Conservation (phyloP, 169 alveolate genomes). For the Plasmodium chabaudi region DNA sequence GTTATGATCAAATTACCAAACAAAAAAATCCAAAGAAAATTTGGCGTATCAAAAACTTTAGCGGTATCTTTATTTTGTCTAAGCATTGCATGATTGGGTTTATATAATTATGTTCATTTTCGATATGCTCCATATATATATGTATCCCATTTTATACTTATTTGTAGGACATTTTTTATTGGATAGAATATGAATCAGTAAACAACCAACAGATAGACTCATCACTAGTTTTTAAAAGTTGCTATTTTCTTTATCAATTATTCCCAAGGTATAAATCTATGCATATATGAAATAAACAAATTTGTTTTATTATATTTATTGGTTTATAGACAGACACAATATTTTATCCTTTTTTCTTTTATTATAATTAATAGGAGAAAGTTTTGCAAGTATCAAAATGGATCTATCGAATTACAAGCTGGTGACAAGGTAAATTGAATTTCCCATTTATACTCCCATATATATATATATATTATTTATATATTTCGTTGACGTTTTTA, state of each 20-base stretch:
- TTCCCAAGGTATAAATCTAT: slow-evolving; percentile 36
- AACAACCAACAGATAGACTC: slow-evolving; percentile 11
- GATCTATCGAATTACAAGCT: slow-evolving; percentile 47
- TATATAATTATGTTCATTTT: too few relatives aligned
- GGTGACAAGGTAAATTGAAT: slow-evolving; percentile 53
- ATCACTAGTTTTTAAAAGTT: slow-evolving; percentile 25
- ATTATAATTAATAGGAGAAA: slow-evolving; percentile 24
- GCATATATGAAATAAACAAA: not conserved
- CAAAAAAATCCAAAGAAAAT: slow-evolving; percentile 42
- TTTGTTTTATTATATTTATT: too few relatives aligned
- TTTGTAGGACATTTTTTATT: slow-evolving; percentile 53
- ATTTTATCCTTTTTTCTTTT: not conserved
- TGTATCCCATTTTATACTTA: not conserved
- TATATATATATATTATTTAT: slow-evolving; percentile 8
- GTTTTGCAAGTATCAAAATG: slow-evolving; percentile 62
- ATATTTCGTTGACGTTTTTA: not conserved
- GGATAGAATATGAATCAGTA: slow-evolving; percentile 62
- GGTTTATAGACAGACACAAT: too few relatives aligned
- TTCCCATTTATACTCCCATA: not conserved
- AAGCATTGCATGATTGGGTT: too few relatives aligned
- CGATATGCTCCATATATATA: not conserved
- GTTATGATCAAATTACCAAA: slow-evolving; percentile 49
- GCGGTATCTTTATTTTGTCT: slow-evolving; percentile 7
- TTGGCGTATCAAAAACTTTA: slow-evolving; percentile 30
- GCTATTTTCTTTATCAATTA: slow-evolving; percentile 36